Evolutionary conservation across 441 rosid species (phyloP).

Genomic region (Geranium incanum): DNA sequence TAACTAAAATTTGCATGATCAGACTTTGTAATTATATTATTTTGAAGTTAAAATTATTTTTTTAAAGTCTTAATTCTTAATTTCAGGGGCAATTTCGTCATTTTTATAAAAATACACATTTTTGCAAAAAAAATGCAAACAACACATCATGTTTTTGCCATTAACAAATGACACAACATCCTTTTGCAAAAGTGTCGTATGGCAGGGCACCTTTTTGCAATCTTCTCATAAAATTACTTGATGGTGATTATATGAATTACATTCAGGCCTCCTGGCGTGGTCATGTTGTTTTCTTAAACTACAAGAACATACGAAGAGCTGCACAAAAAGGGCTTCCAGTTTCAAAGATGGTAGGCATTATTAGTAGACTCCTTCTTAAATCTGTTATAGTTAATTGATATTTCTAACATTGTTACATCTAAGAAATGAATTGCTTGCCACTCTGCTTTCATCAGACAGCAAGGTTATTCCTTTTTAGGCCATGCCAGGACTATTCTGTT

Average conservation of each 20-base stretch:
- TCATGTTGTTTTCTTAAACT: constrained; percentile 51
- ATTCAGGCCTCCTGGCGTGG: constrained; percentile 79
- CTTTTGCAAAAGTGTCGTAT: no score
- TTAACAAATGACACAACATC: no score
- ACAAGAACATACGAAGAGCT: constrained; percentile 70
- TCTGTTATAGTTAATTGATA: neutral
- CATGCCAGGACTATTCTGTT: neutral
- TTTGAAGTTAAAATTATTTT: no score
- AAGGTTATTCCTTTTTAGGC: neutral
- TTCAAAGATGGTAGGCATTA: neutral
- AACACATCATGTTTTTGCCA: no score
- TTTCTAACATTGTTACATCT: neutral
- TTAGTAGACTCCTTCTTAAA: neutral
- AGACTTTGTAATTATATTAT: no score
- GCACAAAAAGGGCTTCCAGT: constrained; percentile 17
- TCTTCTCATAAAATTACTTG: constrained; percentile 22
- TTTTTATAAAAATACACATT: no score
- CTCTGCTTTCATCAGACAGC: neutral
- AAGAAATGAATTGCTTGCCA: neutral
- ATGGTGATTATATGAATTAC: constrained; percentile 14
- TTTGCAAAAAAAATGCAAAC: no score
- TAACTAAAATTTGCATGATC: no score
- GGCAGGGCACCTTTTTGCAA: neutral
- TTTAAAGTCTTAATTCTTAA: no score
- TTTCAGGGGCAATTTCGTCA: no score